These are phyloP conservation scores for Coelastrella sp. DNA, from an alignment of 139 green algal species.

Conservation along the genomic window DNA sequence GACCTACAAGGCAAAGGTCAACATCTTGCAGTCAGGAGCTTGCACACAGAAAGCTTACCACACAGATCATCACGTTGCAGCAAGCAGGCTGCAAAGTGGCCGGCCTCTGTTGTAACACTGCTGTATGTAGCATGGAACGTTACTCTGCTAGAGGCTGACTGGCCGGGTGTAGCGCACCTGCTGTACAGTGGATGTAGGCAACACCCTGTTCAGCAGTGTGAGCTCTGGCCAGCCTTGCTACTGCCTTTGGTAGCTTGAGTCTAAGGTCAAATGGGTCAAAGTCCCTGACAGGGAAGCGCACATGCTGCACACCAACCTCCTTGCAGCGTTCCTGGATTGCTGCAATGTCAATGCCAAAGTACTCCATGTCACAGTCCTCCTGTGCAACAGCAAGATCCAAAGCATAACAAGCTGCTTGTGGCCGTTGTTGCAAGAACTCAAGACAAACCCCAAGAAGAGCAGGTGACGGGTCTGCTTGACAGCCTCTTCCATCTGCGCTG, in stretches of 20 bases:
- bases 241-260: slow-evolving; percentile 65
- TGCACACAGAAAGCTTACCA: slow-evolving; percentile 82
- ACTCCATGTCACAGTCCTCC: slow-evolving; percentile 91
- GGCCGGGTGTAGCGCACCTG: slow-evolving; percentile 61
- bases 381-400: slow-evolving; percentile 56
- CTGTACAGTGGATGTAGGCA: slow-evolving; percentile 96
- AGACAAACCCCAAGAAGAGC: no score
- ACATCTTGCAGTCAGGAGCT: slow-evolving; percentile 72
- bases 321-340: slow-evolving; percentile 72
- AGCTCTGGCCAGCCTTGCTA: slow-evolving; percentile 63
- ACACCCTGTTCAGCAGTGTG: slow-evolving; percentile 66
- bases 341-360: slow-evolving; percentile 86
- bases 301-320: slow-evolving; percentile 75
- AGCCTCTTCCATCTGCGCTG: no score
- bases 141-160: no score
- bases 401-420: no score
- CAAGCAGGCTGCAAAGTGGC: no score
- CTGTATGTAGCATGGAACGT: no score
- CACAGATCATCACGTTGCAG: no score
- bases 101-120: no score
- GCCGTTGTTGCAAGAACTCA: no score
- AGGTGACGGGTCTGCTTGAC: no score
- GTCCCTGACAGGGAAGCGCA: slow-evolving; percentile 81
- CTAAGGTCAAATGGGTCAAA: slow-evolving; percentile 86
- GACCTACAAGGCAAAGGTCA: slow-evolving; percentile 58